Evolutionary conservation across 2,329 filamentous ascomycete species (phyloP).

Genomic region (Paecilomyces formosus): DNA sequence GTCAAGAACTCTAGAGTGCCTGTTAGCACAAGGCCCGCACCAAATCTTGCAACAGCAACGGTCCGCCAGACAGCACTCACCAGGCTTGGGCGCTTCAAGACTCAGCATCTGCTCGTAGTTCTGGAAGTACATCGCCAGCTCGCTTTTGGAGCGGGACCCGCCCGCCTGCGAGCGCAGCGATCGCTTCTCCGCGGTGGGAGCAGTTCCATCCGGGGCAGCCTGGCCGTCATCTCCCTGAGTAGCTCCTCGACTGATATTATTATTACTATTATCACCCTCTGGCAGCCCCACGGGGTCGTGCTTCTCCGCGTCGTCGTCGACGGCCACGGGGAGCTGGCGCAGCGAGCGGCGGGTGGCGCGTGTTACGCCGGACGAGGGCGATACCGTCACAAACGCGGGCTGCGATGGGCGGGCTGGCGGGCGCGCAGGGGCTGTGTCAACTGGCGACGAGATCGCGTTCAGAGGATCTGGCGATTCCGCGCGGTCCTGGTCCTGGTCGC

Average conservation of each 20-base stretch:
- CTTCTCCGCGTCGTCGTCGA: constrained; percentile 5
- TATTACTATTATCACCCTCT: background rate
- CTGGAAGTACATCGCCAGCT: constrained; percentile 81
- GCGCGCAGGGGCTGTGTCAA: constrained; percentile 4
- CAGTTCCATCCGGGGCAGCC: constrained; percentile 1
- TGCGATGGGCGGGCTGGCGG: background rate
- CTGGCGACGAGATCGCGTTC: constrained; percentile 16
- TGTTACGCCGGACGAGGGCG: constrained; percentile 8
- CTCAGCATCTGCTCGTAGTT: constrained; percentile 94
- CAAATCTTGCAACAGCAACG: background rate
- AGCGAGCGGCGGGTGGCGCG: constrained; percentile 9
- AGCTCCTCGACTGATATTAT: background rate
- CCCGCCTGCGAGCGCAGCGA: constrained; percentile 80
- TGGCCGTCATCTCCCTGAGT: constrained; percentile 1
- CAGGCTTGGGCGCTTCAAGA: constrained; percentile 69
- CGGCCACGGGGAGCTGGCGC: constrained; percentile 1
- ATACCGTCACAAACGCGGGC: background rate
- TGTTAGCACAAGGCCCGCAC: constrained; percentile 3
- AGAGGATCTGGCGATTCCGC: constrained; percentile 21
- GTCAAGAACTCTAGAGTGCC: constrained; percentile 58
- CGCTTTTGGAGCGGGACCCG: constrained; percentile 79
- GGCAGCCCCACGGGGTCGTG: background rate
- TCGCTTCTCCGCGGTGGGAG: constrained; percentile 48
- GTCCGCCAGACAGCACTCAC: constrained; percentile 40
- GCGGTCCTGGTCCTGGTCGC: constrained; percentile 5